Evolutionary conservation across 2,329 filamentous ascomycete genomes (phyloP).

Genomic region (Fusarium globosum): DNA sequence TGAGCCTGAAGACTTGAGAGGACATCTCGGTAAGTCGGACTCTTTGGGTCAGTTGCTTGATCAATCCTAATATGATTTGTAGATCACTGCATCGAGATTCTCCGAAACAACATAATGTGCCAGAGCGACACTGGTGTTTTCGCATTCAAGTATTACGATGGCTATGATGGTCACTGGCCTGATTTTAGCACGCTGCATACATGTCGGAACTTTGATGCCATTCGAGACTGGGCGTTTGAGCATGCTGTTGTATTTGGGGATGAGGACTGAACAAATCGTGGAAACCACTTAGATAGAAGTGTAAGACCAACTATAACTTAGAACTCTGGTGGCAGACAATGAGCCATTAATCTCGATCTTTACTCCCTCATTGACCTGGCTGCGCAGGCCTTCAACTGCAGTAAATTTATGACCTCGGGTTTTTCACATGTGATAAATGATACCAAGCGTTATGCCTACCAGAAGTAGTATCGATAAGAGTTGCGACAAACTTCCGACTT

Average conservation of each 20-base stretch:
- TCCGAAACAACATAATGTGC: constrained; percentile 65
- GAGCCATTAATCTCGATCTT: background rate
- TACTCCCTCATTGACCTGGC: background rate
- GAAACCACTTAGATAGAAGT: background rate
- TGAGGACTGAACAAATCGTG: constrained; percentile 47
- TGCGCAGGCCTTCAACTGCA: background rate
- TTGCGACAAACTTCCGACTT: no score
- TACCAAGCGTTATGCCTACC: background rate
- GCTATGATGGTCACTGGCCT: constrained; percentile 63
- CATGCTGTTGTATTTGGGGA: constrained; percentile 61
- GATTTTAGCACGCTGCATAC: constrained; percentile 65
- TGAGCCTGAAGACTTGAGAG: constrained; percentile 36
- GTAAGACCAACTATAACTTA: background rate
- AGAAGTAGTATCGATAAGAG: background rate
- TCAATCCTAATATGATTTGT: background rate
- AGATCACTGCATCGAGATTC: constrained; percentile 49
- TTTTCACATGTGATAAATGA: background rate
- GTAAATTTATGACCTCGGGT: background rate
- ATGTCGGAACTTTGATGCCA: constrained; percentile 64
- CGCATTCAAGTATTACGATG: constrained; percentile 62
- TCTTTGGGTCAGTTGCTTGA: fast-evolving
- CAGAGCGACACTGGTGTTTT: constrained; percentile 66
- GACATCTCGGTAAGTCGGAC: constrained; percentile 21
- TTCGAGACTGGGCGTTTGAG: constrained; percentile 63
- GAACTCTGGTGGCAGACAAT: background rate